phyloP scores from a whole-genome alignment of 371 early-diverging fungal genomes.

The Dichotomocladium elegans region DNA sequence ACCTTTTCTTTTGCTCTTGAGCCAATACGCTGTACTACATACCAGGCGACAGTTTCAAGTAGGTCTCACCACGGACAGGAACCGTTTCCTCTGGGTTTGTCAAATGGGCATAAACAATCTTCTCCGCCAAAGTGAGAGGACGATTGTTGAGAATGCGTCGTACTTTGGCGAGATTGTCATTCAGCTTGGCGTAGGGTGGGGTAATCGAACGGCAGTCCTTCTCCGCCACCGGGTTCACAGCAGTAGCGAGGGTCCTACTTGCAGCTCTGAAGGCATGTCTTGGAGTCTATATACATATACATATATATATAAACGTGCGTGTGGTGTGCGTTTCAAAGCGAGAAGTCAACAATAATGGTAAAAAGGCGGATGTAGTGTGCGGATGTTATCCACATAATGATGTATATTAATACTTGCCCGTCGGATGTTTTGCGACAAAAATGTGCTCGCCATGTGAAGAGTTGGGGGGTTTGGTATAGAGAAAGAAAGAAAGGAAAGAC shows the following conservation, averaged over 20 bases:
- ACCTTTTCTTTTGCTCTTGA: background rate
- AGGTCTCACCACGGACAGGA: slow-evolving; percentile 67
- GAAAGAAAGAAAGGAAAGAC: slow-evolving; percentile 2
- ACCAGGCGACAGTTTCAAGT: slow-evolving; percentile 71
- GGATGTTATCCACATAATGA: no score
- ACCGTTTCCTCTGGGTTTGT: slow-evolving; percentile 70
- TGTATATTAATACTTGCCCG: no score
- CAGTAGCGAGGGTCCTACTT: slow-evolving; percentile 7
- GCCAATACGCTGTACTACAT: slow-evolving; percentile 8
- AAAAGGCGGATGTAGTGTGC: no score
- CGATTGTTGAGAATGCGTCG: slow-evolving; percentile 51
- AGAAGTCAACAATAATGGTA: no score
- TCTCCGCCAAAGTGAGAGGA: slow-evolving; percentile 89
- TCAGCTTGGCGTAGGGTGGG: slow-evolving; percentile 58
- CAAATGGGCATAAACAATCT: slow-evolving; percentile 92
- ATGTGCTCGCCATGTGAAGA: slow-evolving; percentile 21
- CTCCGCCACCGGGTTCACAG: slow-evolving; percentile 38
- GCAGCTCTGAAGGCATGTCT: slow-evolving; percentile 1
- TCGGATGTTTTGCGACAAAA: slow-evolving; percentile 6
- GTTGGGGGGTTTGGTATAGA: background rate
- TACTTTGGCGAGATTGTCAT: slow-evolving; percentile 49
- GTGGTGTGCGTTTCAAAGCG: no score
- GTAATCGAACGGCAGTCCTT: slow-evolving; percentile 56
- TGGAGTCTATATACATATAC: background rate
- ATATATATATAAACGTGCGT: background rate